Base-by-base conservation (phyloP, 176 grass and related monocot species). In the Avena insularis region DNA sequence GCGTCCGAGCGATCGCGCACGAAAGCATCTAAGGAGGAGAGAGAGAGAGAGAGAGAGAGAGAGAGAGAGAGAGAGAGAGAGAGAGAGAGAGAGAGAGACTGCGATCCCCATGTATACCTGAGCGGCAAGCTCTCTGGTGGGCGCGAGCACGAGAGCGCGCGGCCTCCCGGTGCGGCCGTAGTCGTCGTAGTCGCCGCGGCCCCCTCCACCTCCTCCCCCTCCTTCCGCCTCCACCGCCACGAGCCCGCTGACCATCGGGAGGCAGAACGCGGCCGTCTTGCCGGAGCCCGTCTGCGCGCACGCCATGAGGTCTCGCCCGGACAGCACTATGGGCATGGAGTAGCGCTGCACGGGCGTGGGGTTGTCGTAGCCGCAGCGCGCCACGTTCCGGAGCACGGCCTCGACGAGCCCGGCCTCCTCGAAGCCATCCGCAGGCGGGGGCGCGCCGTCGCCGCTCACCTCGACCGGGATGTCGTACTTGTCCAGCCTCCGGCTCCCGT, bases 241-340 rank as follows among this genome's bases (percentile, higher is more conserved):
- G 0, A 79, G 46, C 5, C 82, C 84, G 77, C 86, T 88, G 0
- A 98, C 78, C 65, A 95, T 79, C 3, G 93, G 96, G 65, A 98
- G 82, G 90, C 91, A 95, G 88, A 95, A 98, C 8, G 93, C 93
- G 60, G 95, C 95, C 1, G 95, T 98, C 88, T 95, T 98, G 36
- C 95, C 93, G 21, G 93, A 98, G 4, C 95, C 93, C 0, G 95
- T 98, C 82, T 98, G 95, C 60, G 93, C 91, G 81, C 95, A 95
- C 17, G 91, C 91, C 96, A 95, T 93, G 38, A 95, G 90, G 78
- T 94, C 96, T 19, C 90, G 27, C n/a, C 93, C 88, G 0, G 74
- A 70, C 20, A 88, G 25, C n/a, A 81, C 82, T 25, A 94, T 89
- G 47, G 96, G 96, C 7, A 98, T 90, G 8, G 93, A 90, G 89